phyloP scores from a whole-genome alignment of 768 basidiomycete genomes.

The Macrolepiota dolichaula region DNA sequence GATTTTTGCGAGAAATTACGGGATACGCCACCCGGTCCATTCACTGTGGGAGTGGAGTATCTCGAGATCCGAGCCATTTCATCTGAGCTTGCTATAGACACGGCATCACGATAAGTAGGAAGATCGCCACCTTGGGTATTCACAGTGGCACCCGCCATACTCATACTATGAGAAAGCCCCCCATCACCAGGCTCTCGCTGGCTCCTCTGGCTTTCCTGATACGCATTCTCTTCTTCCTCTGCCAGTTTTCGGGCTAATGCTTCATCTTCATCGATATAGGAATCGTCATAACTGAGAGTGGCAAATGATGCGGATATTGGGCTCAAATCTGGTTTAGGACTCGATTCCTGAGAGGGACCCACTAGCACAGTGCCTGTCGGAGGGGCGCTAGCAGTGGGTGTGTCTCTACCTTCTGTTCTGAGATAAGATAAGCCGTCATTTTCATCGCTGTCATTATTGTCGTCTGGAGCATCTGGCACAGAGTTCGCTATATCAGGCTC shows the following conservation, averaged over 20 bases:
- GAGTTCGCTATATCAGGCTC: neutral
- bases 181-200: neutral
- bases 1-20: constrained; percentile 3
- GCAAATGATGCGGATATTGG: neutral
- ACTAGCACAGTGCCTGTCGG: neutral
- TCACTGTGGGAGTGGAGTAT: neutral
- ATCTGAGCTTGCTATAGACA: neutral
- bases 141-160: neutral
- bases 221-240: constrained; percentile 33
- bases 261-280: constrained; percentile 36
- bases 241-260: constrained; percentile 39
- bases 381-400: neutral
- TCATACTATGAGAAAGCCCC: neutral
- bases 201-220: constrained; percentile 10
- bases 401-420: neutral
- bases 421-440: constrained; percentile 5
- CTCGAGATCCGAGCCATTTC: neutral
- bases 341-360: neutral
- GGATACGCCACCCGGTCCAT: neutral
- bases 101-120: constrained; percentile 2
- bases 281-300: constrained; percentile 2
- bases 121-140: neutral
- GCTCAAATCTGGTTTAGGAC: neutral
- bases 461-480: neutral
- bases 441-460: neutral